Percentiles rank a stretch among this genome's conserved stretches.
These are phyloP conservation scores for Erodium moschatum DNA, from an alignment of 441 rosid genomes.

Conservation along the genomic window DNA sequence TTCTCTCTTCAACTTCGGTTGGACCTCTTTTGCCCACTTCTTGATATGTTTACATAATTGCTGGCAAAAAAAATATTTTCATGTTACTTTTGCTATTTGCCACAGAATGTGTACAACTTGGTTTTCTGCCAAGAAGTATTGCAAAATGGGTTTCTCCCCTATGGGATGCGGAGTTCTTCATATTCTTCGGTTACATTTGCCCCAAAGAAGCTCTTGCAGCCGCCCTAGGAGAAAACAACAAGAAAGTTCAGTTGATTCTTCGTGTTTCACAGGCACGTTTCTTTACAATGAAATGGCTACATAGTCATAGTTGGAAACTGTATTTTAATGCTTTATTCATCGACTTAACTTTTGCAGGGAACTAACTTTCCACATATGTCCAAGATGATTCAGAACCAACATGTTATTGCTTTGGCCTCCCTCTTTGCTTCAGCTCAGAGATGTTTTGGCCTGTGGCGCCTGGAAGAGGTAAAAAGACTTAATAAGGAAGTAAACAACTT, in stretches of 20 bases:
- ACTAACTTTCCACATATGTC: slow-evolving; percentile 43
- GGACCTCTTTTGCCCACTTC: too few relatives aligned
- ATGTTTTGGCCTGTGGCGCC: slow-evolving; percentile 72
- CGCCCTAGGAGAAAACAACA: slow-evolving; percentile 55
- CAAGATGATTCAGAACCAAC: slow-evolving; percentile 41
- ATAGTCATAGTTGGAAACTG: too few relatives aligned
- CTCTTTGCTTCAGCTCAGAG: slow-evolving; percentile 72
- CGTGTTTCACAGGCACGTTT: slow-evolving; percentile 58
- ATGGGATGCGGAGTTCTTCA: slow-evolving; percentile 71
- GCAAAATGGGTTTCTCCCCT: slow-evolving; percentile 91
- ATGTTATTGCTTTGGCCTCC: slow-evolving; percentile 44
- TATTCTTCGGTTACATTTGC: slow-evolving; percentile 59
- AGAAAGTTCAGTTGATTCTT: slow-evolving; percentile 58
- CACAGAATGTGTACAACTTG: slow-evolving; percentile 63
- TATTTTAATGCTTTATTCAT: slow-evolving; percentile 10
- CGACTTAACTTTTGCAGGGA: slow-evolving; percentile 48
- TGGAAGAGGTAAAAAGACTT: slow-evolving; percentile 54
- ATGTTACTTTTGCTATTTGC: slow-evolving; percentile 20
- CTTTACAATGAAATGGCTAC: slow-evolving; percentile 11
- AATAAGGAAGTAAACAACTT: slow-evolving; percentile 3
- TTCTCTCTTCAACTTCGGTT: too few relatives aligned
- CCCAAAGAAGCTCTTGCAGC: slow-evolving; percentile 69
- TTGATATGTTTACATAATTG: too few relatives aligned
- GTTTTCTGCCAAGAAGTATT: slow-evolving; percentile 68
- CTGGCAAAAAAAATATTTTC: not conserved